Conservation (phyloP, 805 yeast genomes). For the Cyberlindnera suaveolens region DNA sequence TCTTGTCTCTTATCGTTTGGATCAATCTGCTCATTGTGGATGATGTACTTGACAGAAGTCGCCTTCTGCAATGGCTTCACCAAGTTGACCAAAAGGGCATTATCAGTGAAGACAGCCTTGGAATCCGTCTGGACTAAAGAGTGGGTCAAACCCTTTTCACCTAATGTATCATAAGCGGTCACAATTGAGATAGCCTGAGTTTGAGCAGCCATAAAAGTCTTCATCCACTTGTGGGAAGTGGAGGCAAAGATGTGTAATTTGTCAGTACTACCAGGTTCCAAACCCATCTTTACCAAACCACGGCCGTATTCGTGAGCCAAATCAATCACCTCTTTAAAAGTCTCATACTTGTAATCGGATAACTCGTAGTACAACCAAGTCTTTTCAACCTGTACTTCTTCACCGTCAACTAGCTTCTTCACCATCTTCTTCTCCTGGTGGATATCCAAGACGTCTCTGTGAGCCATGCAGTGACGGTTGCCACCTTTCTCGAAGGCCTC, state of each 20-base stretch:
- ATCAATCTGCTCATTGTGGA: constrained; percentile 60
- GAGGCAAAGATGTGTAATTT: constrained; percentile 80
- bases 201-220: constrained; percentile 70
- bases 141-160: constrained; percentile 81
- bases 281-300: constrained; percentile 71
- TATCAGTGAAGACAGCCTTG: constrained; percentile 78
- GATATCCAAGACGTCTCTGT: constrained; percentile 69
- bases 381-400: constrained; percentile 65
- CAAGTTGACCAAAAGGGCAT: constrained; percentile 58
- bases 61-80: constrained; percentile 68
- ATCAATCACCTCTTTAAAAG: constrained; percentile 50
- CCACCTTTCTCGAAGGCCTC: constrained; percentile 59
- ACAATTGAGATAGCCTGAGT: constrained; percentile 81
- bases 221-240: constrained; percentile 89
- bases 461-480: constrained; percentile 55
- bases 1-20: constrained; percentile 55
- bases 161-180: constrained; percentile 94
- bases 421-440: constrained; percentile 73
- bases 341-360: constrained; percentile 61
- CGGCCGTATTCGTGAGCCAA: constrained; percentile 53
- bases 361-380: constrained; percentile 84
- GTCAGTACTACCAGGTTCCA: constrained; percentile 53
- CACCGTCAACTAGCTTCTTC: constrained; percentile 73
- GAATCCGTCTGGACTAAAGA: constrained; percentile 81
- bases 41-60: constrained; percentile 53